These are phyloP conservation scores for Serendipita sp. DNA, from an alignment of 768 basidiomycete species.

Conservation along the genomic window DNA sequence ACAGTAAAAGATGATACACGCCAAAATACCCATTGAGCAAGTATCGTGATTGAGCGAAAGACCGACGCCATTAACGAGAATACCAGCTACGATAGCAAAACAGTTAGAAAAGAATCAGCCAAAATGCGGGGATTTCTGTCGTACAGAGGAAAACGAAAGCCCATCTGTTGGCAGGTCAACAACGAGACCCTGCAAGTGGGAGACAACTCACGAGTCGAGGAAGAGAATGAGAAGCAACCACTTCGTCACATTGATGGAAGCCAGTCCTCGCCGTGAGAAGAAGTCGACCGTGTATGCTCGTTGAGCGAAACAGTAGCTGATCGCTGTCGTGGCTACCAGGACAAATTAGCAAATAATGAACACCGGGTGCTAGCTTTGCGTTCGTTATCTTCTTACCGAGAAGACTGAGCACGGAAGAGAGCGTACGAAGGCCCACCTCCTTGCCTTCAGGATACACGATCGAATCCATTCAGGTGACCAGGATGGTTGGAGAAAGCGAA, in stretches of 20 bases:
- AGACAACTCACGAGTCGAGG: neutral
- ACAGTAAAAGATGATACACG: slow-evolving; percentile 24
- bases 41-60: slow-evolving; percentile 22
- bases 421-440: neutral
- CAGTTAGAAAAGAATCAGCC: neutral
- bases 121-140: neutral
- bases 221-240: neutral
- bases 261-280: neutral
- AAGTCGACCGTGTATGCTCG: neutral
- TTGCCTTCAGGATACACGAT: neutral
- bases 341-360: too few relatives aligned
- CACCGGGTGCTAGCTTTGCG: too few relatives aligned
- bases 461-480: neutral
- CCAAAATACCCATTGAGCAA: slow-evolving; percentile 30
- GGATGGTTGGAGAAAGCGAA: too few relatives aligned
- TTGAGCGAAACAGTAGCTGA: slow-evolving; percentile 7
- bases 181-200: slow-evolving; percentile 16
- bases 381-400: neutral
- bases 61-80: slow-evolving; percentile 32
- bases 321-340: neutral
- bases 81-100: slow-evolving; percentile 21
- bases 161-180: neutral
- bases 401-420: neutral
- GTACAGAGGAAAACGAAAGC: slow-evolving; percentile 7
- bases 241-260: slow-evolving; percentile 2